These are phyloP conservation scores for Trichomonas gallinae DNA, from an alignment of 208 protist species.

Conservation along the genomic window DNA sequence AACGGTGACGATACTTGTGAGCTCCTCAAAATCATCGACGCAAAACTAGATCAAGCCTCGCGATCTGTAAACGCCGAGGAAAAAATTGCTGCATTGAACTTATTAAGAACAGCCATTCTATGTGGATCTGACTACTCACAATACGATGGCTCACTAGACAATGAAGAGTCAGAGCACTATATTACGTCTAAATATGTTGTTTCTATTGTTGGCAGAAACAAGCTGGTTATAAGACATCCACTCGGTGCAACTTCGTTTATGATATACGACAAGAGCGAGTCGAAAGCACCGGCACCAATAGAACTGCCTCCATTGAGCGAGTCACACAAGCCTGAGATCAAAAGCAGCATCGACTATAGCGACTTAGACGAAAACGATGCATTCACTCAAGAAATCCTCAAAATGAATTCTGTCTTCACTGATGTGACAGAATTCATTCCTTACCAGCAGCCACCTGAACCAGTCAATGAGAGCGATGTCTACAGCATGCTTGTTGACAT, in stretches of 20 bases:
- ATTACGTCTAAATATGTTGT: background rate
- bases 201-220: background rate
- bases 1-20: background rate
- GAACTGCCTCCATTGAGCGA: background rate
- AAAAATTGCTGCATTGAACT: background rate
- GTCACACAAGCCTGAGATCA: background rate
- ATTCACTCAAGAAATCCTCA: background rate
- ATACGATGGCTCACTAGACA: background rate
- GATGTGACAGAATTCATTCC: background rate
- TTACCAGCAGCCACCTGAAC: background rate
- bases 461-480: background rate
- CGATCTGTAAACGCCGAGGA: background rate
- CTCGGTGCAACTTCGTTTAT: background rate
- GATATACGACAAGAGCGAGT: background rate
- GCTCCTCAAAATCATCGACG: background rate
- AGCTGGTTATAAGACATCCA: background rate
- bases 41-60: background rate
- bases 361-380: background rate
- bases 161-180: background rate
- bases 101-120: background rate
- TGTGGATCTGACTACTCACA: background rate
- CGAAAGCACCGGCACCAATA: background rate
- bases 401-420: background rate
- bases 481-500: background rate
- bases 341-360: background rate